Conservation (phyloP, 805 yeast genomes). For the Grigorovia transvaalensis region DNA sequence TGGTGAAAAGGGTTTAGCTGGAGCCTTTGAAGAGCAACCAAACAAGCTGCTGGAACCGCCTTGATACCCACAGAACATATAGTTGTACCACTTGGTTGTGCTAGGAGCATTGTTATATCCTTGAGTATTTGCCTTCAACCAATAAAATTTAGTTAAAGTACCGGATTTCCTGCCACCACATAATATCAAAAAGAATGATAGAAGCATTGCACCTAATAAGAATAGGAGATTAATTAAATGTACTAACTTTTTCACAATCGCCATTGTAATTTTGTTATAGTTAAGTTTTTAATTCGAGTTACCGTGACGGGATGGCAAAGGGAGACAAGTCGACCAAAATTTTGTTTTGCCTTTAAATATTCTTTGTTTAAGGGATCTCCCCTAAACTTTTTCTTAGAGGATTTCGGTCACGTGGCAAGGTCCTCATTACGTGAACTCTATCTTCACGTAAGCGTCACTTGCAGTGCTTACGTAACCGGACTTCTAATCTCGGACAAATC, state of each 20-base stretch:
- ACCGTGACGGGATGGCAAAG: not conserved
- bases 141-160: conserved; percentile 58
- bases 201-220: conserved; percentile 38
- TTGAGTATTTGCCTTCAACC: conserved; percentile 69
- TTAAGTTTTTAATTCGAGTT: not conserved
- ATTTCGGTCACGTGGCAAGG: not conserved
- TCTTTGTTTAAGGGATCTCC: not conserved
- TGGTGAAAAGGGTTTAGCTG: conserved; percentile 86
- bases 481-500: no score
- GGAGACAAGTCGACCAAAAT: not conserved
- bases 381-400: not conserved
- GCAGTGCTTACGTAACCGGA: no score
- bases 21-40: conserved; percentile 43
- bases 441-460: no score
- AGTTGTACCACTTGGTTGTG: conserved; percentile 70
- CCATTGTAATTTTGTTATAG: not conserved
- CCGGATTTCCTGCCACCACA: conserved; percentile 49
- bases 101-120: conserved; percentile 34
- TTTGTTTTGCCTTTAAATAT: not conserved
- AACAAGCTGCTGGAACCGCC: conserved; percentile 32
- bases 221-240: conserved; percentile 26
- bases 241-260: conserved; percentile 13
- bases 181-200: conserved; percentile 53
- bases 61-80: conserved; percentile 44
- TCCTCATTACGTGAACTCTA: no score